Evolutionary conservation across 345 rosid species (phyloP), one percentile per base, ranked within the genome.

Genomic region (Firmiana major): DNA sequence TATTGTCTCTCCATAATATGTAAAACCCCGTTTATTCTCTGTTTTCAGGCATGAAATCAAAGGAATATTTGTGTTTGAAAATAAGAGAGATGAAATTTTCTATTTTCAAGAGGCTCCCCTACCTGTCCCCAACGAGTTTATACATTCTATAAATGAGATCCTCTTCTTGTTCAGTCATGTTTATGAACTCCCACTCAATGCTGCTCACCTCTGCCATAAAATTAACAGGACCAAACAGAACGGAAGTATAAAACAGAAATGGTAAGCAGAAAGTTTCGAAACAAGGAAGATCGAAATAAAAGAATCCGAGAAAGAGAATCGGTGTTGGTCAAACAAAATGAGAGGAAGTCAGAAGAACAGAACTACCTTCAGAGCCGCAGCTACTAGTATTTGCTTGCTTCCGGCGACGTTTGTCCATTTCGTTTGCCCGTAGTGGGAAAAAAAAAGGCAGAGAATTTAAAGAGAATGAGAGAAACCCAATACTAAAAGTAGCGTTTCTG

Each of bases 101-200:
- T 48, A 58, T 21, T 57, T 15, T 24, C 4, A 16, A 40, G 28
- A 0, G 4, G 38, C n/a, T 57, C 54, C 19, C 17, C 15, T 17
- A 19, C 99, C 94, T 88, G 85, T 90, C 93, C 10, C 99, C 99
- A 8, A 95, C 96, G 71, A 95, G 98, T 80, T 86, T 89, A 79
- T 90, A 84, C 99, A 95, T 93, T 79, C 99, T 84, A 57, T 82
- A 84, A 71, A 95, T 93, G 78, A 95, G 98, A 86, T 95, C 99
- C 75, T 91, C 94, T 84, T 95, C 99, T 87, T 93, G 96, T 69
- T 93, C 96, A 2, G 91, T 81, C 99, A 95, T 93, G 81, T 83
- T 90, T 65, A 95, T 93, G 78, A 89, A 87, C 71, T 88, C 94
- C 99, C 99, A 95, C 63, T 89, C 98, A 43, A 88, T 88, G 69